Percentiles rank a stretch among this genome's conserved stretches.
phyloP scores from a whole-genome alignment of 208 protist genomes.

The Wallacemonas rigidus region DNA sequence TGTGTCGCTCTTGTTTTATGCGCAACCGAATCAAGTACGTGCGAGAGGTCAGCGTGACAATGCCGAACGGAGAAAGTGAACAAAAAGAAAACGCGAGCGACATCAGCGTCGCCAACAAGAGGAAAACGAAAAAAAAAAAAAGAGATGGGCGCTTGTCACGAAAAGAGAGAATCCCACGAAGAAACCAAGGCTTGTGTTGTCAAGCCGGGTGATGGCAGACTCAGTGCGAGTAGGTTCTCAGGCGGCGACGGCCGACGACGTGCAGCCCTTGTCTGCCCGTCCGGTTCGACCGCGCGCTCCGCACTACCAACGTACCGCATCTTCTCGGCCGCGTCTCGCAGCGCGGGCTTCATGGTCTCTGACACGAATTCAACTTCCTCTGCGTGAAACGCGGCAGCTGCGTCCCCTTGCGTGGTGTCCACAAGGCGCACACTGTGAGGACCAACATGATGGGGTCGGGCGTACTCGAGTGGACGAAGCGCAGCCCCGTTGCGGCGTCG shows the following conservation, averaged over 20 bases:
- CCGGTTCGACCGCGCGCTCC: no score
- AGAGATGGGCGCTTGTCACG: neutral
- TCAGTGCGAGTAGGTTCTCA: constrained; percentile 6
- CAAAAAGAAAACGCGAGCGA: neutral
- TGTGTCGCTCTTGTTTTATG: no score
- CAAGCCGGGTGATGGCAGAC: constrained; percentile 29
- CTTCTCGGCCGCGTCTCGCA: constrained; percentile 2
- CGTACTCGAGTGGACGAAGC: constrained; percentile 17
- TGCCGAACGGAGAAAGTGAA: neutral
- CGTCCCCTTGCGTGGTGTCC: neutral
- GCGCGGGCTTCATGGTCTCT: neutral
- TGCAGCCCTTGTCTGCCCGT: neutral
- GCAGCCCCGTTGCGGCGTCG: neutral
- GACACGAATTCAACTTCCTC: neutral
- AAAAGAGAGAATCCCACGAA: constrained; percentile 18
- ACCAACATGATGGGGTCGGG: neutral
- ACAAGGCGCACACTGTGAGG: neutral
- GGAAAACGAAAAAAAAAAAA: constrained; percentile 1
- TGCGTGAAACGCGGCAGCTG: neutral
- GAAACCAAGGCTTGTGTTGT: constrained; percentile 1
- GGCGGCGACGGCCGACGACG: neutral
- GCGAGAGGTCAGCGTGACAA: no score
- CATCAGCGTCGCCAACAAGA: neutral
- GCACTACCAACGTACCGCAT: neutral
- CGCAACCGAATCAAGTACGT: no score